These are phyloP conservation scores for Populus hybrid DNA, from an alignment of 441 rosid genomes.

Conservation along the genomic window DNA sequence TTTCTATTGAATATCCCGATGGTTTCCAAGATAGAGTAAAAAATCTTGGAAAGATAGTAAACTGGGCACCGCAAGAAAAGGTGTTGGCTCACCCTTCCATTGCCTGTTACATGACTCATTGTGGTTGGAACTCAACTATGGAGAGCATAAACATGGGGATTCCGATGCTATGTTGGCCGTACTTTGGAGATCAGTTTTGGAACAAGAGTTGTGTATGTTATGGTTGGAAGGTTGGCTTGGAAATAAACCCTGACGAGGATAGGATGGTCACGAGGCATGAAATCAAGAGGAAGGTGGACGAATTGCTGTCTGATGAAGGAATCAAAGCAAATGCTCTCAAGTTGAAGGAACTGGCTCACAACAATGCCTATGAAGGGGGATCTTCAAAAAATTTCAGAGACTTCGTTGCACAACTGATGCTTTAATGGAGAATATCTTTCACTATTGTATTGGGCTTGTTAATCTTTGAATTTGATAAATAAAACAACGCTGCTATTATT, in stretches of 20 bases:
- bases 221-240: constrained; percentile 19
- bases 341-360: constrained; percentile 14
- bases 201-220: constrained; percentile 21
- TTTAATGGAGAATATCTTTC: not conserved
- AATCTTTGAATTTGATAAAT: not conserved
- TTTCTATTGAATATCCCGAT: constrained; percentile 35
- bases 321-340: constrained; percentile 13
- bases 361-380: constrained; percentile 14
- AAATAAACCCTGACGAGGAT: not conserved
- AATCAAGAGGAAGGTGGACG: constrained; percentile 10
- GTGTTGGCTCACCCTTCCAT: constrained; percentile 54
- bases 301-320: not conserved
- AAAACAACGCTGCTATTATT: not conserved
- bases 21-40: constrained; percentile 45
- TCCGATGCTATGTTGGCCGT: constrained; percentile 28
- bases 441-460: not conserved
- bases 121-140: constrained; percentile 49
- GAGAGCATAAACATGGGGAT: constrained; percentile 18
- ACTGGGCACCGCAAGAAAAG: constrained; percentile 68
- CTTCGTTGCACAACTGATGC: not conserved
- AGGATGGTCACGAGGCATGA: constrained; percentile 16
- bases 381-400: constrained; percentile 15
- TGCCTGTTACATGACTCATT: constrained; percentile 58
- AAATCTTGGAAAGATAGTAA: constrained; percentile 43
- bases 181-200: constrained; percentile 25